These are phyloP conservation scores for Neoscytalidium dimidiatum DNA, from an alignment of 2,329 filamentous ascomycete species.

Conservation along the genomic window DNA sequence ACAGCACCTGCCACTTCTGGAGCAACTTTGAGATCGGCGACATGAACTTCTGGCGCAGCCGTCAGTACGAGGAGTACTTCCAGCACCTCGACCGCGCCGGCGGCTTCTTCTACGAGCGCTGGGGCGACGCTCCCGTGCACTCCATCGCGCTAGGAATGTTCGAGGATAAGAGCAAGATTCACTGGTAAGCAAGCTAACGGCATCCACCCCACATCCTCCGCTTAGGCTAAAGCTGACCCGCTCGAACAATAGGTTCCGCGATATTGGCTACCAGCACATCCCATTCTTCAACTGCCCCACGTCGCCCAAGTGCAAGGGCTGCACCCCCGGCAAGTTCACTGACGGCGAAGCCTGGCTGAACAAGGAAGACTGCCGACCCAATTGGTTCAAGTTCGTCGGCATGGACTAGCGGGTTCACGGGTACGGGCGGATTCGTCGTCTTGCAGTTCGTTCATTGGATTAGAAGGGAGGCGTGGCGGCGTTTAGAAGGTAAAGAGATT, in stretches of 20 bases:
- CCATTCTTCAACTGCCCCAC: conserved; percentile 99
- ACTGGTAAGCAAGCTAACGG: conserved; percentile 91
- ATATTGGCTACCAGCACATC: conserved; percentile 97
- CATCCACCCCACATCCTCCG: neutral
- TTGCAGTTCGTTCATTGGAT: neutral
- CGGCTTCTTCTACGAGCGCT: conserved; percentile 98
- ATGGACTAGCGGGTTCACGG: conserved; percentile 58
- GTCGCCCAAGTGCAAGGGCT: conserved; percentile 88
- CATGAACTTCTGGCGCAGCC: conserved; percentile 87
- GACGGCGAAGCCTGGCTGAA: conserved; percentile 84
- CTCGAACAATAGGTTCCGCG: conserved; percentile 79
- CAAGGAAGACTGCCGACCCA: conserved; percentile 89
- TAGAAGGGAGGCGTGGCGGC: neutral
- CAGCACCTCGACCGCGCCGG: conserved; percentile 90
- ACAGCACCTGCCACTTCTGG: conserved; percentile 99
- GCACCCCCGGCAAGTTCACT: conserved; percentile 82
- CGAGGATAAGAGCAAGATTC: conserved; percentile 85
- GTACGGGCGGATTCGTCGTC: too few species aligned
- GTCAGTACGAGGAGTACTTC: conserved; percentile 93
- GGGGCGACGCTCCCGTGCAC: conserved; percentile 97
- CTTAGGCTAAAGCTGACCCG: neutral
- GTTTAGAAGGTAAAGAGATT: neutral
- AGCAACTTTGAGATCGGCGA: conserved; percentile 97
- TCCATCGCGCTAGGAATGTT: conserved; percentile 91
- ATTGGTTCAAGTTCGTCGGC: conserved; percentile 95